Conservation (phyloP, 441 rosid species). For the Viola pubescens region DNA sequence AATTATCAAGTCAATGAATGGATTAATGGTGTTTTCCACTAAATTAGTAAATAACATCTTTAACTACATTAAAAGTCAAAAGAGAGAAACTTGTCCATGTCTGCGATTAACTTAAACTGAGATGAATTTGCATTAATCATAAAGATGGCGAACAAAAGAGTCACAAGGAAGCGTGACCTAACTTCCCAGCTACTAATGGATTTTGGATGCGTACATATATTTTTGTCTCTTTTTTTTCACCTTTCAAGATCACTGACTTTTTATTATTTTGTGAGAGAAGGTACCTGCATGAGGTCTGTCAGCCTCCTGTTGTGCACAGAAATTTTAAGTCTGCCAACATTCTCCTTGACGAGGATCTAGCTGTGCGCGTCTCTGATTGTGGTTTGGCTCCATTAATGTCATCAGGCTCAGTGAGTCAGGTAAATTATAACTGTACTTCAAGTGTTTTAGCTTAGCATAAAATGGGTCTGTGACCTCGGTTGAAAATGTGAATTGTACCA, state of each 20-base stretch:
- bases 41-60: no score
- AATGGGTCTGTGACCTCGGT: background rate
- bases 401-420: conserved; percentile 89
- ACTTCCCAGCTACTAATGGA: no score
- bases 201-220: background rate
- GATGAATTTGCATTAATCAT: no score
- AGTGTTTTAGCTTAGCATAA: conserved; percentile 7
- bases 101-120: no score
- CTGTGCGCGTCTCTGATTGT: conserved; percentile 72
- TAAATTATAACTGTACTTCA: conserved; percentile 21
- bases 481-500: conserved; percentile 4
- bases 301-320: conserved; percentile 80
- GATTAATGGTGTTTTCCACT: no score
- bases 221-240: background rate
- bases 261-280: conserved; percentile 30
- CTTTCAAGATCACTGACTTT: conserved; percentile 14
- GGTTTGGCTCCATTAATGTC: conserved; percentile 83
- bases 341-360: conserved; percentile 78
- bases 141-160: no score
- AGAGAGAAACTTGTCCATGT: no score
- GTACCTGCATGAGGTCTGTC: conserved; percentile 92
- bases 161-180: no score
- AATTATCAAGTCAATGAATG: no score
- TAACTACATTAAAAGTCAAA: no score
- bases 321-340: conserved; percentile 80